These are phyloP conservation scores for Lyophyllum semitale DNA, from an alignment of 768 basidiomycete genomes.

Conservation along the genomic window DNA sequence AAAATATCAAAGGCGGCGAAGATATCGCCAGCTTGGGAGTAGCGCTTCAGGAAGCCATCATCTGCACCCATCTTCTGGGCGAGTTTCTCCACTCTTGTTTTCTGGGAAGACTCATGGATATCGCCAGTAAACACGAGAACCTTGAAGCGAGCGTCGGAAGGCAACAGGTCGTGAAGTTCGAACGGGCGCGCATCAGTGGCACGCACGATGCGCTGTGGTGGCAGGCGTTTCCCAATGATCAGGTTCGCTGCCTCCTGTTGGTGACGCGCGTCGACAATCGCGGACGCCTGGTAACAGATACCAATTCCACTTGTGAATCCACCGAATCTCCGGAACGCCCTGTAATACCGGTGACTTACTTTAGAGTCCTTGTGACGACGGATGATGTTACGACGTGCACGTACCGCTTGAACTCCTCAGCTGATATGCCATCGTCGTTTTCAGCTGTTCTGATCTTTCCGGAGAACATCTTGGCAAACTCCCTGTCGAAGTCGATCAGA, in stretches of 20 bases:
- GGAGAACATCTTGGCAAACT: conserved; percentile 68
- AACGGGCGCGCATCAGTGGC: conserved; percentile 51
- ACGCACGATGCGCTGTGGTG: conserved; percentile 49
- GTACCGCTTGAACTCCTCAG: conserved; percentile 51
- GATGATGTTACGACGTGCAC: background rate
- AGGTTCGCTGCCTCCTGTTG: conserved; percentile 42
- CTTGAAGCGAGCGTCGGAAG: conserved; percentile 56
- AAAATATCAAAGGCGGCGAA: conserved; percentile 45
- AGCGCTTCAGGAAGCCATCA: conserved; percentile 27
- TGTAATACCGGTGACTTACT: conserved; percentile 15
- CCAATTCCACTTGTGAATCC: conserved; percentile 57
- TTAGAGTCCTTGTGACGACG: background rate
- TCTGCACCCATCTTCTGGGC: conserved; percentile 31
- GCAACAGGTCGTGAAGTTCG: conserved; percentile 56
- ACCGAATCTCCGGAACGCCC: conserved; percentile 54
- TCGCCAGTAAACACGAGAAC: conserved; percentile 57
- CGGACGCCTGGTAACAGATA: conserved; percentile 52
- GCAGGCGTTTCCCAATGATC: conserved; percentile 52
- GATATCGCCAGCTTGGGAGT: conserved; percentile 29
- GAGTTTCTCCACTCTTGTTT: conserved; percentile 28
- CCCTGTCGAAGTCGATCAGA: conserved; percentile 69
- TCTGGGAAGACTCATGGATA: conserved; percentile 29
- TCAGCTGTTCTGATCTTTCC: conserved; percentile 58
- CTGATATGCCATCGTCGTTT: conserved; percentile 50
- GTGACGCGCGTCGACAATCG: conserved; percentile 38